Evolutionary conservation across 192 early-diverging fungal species (phyloP), one percentile per base, ranked within the genome.

Genomic region (Backusella liffmaniae): DNA sequence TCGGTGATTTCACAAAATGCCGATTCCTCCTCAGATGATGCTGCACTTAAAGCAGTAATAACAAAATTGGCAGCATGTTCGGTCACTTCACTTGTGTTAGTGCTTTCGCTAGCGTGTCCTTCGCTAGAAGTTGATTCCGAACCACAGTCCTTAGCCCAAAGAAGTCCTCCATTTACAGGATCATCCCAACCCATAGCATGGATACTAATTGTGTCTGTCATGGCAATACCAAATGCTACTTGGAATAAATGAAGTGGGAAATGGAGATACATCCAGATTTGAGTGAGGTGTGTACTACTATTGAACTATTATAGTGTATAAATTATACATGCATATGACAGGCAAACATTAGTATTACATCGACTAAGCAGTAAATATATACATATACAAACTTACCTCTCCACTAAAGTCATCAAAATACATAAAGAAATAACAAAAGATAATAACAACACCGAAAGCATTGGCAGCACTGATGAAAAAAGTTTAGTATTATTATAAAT

Each of bases 181-280:
- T 68, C 36, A 51, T 81, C 79, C 75, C 72, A 70, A 6, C 44
- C n/a, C 4, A 70, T 12, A 18, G 71, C 35, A 70, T 76, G 83
- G n/a, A 78, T 74, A 13, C 72, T 78, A 46, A 87, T 87, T 9
- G 80, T 37, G 53, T 87, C 86, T n/a, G 80, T 71, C 36, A 84
- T 71, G 5, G 84, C 86, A 12, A 87, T 84, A 12, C 86, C 86
- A 74, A 85, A 71, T 18, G 84, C 84, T 6, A 87, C 74, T 46
- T 87, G 86, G 10, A 82, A 87, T 16, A 87, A 56, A 30, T 87
- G 84, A n/a, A 87, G 76, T 51, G 84, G 82, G 74, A 85, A 87
- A 56, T 86, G 85, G 13, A 86, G 81, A 39, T 84, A 86, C 4
- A 80, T 82, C 85, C 85, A 86, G 1, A 86, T 16, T 36, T 81